A percentile compares a stretch with the other conserved stretches of the same genome.
Conservation (phyloP, 1,139 yeast genomes). For the Zygoascus sp. region DNA sequence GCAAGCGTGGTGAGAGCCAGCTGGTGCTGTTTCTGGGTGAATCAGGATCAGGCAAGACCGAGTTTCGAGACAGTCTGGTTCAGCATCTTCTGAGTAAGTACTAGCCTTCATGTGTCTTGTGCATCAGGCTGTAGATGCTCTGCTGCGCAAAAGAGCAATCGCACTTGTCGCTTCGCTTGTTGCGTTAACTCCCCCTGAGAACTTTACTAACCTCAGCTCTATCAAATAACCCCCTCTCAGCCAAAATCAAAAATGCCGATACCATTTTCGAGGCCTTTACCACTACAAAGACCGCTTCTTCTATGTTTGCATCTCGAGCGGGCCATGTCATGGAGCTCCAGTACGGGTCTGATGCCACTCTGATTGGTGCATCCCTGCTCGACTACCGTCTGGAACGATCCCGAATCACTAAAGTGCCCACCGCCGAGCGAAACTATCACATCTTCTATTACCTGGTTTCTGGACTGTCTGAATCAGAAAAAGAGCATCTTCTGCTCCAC, state of each 20-base stretch:
- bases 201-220: conserved; percentile 25
- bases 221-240: conserved; percentile 37
- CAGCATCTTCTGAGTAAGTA: conserved; percentile 33
- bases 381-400: conserved; percentile 41
- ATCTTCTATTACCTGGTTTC: conserved; percentile 39
- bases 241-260: conserved; percentile 36
- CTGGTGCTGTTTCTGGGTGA: conserved; percentile 39
- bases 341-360: conserved; percentile 36
- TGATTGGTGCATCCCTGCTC: conserved; percentile 38
- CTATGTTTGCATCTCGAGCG: conserved; percentile 36
- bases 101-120: neutral
- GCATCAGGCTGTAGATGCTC: neutral
- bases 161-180: too few species aligned
- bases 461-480: conserved; percentile 39
- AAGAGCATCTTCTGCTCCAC: conserved; percentile 36
- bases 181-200: too few species aligned
- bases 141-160: neutral
- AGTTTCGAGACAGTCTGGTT: conserved; percentile 33
- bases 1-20: conserved; percentile 39
- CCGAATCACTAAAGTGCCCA: conserved; percentile 39
- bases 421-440: conserved; percentile 42
- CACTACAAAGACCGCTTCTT: conserved; percentile 37
- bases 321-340: conserved; percentile 41
- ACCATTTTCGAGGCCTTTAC: conserved; percentile 38
- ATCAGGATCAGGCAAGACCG: conserved; percentile 40